Base-by-base conservation (phyloP, 768 basidiomycete genomes). In the Mycena haematopus region DNA sequence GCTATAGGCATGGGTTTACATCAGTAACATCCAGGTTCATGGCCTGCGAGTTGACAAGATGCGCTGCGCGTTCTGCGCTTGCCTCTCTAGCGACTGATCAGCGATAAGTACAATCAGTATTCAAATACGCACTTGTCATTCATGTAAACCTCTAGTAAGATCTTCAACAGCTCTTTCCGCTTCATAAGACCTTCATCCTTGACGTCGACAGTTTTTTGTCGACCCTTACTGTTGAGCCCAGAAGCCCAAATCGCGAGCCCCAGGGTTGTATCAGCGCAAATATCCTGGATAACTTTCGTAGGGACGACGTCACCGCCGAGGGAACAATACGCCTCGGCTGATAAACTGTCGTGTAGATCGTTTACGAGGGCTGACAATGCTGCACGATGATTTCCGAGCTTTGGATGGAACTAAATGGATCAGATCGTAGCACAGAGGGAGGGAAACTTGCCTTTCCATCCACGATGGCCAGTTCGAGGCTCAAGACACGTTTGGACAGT, bases 241-340 rank as follows among this genome's bases (percentile, higher is more conserved):
- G 65, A 76, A 14, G 79, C 84, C 91, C 83, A 91, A 46, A 75
- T 76, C 68, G 80, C 84, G 67, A 87, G 76, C 13, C 81, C 84
- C 68, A 87, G 75, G 14, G 76, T 76, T 51, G 68, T 71, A 21
- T 79, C 84, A 69, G 80, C 82, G 24, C 82, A 86, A 40, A 88
- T 78, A 0, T 76, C 56, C 36, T 80, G 78, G 0, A 87, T 88
- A 0, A 82, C 75, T 65, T 84, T 87, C 2, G 81, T 76, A 0
- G 90, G 82, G 5, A 97, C 77, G 24, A 96, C 83, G 22, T 86
- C 84, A 6, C 95, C 93, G 19, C 87, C 88, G 33, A 90, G 84
- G 1, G 89, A 84, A 69, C 95, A 96, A 74, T 95, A 97, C 6
- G 88, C 83, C 71, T 96, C 93, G 0, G 95, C 93, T 2, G 93